These are phyloP conservation scores for Glycine latifolia DNA, from an alignment of 306 rosid genomes.

Conservation along the genomic window DNA sequence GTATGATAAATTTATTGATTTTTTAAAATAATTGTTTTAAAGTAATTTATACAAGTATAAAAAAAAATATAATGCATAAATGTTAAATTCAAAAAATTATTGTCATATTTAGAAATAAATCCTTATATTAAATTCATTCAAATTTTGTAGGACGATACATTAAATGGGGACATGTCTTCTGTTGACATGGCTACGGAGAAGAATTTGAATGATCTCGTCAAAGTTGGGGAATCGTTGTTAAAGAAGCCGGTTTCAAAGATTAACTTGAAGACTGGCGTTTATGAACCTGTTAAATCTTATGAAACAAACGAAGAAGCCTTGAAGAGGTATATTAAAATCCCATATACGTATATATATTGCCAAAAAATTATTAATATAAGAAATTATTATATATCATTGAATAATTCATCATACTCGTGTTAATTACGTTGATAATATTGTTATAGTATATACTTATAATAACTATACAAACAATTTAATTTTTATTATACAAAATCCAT, in stretches of 20 bases:
- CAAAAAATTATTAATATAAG: too few species aligned
- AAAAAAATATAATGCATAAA: too few species aligned
- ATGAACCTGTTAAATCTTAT: constrained; percentile 18
- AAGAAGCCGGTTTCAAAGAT: constrained; percentile 65
- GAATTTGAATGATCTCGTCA: constrained; percentile 59
- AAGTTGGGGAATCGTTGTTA: constrained; percentile 58
- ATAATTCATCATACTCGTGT: neutral
- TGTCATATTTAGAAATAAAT: neutral
- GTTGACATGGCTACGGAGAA: constrained; percentile 64
- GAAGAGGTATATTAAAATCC: constrained; percentile 47
- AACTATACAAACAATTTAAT: neutral
- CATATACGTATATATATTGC: too few species aligned
- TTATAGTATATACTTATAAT: too few species aligned
- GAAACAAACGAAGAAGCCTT: constrained; percentile 67
- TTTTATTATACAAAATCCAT: neutral
- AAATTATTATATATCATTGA: neutral
- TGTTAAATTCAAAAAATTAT: too few species aligned
- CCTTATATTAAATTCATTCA: neutral
- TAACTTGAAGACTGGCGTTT: constrained; percentile 56
- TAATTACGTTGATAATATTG: too few species aligned
- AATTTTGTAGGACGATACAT: constrained; percentile 61
- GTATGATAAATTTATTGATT: too few species aligned
- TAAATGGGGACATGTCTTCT: constrained; percentile 52
- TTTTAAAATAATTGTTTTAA: too few species aligned
- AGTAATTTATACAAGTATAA: too few species aligned